Percentiles rank a stretch among this genome's conserved stretches.
Evolutionary conservation across 192 early-diverging fungal species (phyloP).

Genomic region (Backusella mclennaniae): DNA sequence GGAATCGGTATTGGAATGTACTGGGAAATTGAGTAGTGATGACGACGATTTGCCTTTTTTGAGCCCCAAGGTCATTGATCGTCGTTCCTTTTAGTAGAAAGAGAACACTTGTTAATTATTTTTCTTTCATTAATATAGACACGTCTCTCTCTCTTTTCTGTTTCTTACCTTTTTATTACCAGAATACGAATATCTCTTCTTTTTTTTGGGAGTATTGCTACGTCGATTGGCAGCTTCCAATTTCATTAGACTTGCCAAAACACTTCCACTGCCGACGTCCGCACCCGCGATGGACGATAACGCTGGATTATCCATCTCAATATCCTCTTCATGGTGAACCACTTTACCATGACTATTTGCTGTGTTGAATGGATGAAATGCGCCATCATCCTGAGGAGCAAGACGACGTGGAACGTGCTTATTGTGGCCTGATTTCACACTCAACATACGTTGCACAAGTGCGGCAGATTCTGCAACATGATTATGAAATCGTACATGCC

Average conservation of each 20-base stretch:
- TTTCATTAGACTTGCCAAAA: constrained; percentile 27
- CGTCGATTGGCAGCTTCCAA: constrained; percentile 22
- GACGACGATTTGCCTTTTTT: neutral
- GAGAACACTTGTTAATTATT: no score
- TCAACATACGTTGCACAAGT: constrained; percentile 30
- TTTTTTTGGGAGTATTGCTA: neutral
- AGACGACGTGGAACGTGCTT: neutral
- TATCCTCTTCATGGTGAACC: neutral
- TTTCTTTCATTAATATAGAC: neutral
- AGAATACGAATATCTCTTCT: neutral
- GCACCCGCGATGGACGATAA: neutral
- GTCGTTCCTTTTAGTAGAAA: neutral
- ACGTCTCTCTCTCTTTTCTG: neutral
- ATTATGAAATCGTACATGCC: constrained; percentile 26
- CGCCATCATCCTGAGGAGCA: neutral
- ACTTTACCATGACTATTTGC: neutral
- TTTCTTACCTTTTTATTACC: neutral
- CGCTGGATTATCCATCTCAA: neutral
- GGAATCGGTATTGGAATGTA: neutral
- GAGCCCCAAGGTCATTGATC: neutral
- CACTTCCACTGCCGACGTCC: constrained; percentile 10
- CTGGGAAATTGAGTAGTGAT: neutral
- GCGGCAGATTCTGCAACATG: constrained; percentile 34
- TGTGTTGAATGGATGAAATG: neutral
- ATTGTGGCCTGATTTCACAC: neutral